Evolutionary conservation across 2,329 filamentous ascomycete genomes (phyloP).

Genomic region (Neurospora sp.): DNA sequence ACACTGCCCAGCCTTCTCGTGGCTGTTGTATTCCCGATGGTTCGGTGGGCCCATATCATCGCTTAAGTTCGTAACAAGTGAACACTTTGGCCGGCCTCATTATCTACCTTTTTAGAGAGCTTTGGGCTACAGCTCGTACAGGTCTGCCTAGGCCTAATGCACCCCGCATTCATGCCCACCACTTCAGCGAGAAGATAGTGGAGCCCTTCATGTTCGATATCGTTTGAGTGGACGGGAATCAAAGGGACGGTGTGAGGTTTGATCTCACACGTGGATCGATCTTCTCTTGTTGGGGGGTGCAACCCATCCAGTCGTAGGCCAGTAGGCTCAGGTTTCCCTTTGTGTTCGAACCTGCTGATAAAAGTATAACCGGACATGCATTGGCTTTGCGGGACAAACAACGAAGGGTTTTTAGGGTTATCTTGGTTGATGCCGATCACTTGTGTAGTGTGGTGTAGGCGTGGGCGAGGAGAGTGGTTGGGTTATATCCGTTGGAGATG

Average conservation of each 20-base stretch:
- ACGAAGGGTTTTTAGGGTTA: neutral
- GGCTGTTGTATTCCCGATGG: too few species aligned
- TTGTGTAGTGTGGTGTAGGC: neutral
- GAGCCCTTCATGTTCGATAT: neutral
- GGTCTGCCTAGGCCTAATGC: neutral
- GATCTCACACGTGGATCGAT: neutral
- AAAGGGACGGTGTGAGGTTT: neutral
- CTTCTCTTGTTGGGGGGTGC: neutral
- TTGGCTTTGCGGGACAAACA: neutral
- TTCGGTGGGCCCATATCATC: too few species aligned
- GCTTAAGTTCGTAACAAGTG: too few species aligned
- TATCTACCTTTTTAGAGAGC: neutral
- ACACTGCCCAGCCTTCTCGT: too few species aligned
- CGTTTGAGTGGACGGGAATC: neutral
- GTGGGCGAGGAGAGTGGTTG: neutral
- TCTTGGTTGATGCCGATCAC: neutral
- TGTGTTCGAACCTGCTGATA: neutral
- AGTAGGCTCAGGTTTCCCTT: neutral
- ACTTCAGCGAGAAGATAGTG: neutral
- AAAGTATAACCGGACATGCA: neutral
- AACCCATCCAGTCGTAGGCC: neutral
- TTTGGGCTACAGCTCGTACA: neutral
- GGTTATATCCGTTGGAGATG: neutral
- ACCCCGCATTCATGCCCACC: neutral
- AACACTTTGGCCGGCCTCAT: neutral